Percentiles rank a stretch among this genome's conserved stretches.
Evolutionary conservation across 768 basidiomycete species (phyloP).

Genomic region (Pulveroboletus ravenelii): DNA sequence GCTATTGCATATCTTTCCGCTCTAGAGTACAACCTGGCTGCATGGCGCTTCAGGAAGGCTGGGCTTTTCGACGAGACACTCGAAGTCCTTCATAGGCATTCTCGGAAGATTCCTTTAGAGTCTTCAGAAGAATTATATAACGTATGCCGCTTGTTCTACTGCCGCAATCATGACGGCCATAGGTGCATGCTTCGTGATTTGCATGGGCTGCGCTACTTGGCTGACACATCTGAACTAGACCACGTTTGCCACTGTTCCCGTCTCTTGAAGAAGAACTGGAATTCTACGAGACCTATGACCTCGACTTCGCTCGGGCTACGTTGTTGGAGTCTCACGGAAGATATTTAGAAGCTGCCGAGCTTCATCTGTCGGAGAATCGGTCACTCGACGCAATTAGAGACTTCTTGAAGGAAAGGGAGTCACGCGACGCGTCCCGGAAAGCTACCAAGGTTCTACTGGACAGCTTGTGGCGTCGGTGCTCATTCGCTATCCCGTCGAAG

Average conservation of each 20-base stretch:
- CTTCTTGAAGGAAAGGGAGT: conserved; percentile 34
- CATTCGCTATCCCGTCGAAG: conserved; percentile 33
- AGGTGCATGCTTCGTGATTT: conserved; percentile 10
- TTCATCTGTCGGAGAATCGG: conserved; percentile 47
- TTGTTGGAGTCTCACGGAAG: conserved; percentile 41
- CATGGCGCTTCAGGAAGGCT: conserved; percentile 44
- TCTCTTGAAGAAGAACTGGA: conserved; percentile 49
- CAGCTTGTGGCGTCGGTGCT: conserved; percentile 42
- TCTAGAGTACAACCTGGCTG: conserved; percentile 40
- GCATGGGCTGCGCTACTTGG: neutral
- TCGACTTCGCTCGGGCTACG: conserved; percentile 45
- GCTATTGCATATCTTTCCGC: conserved; percentile 42
- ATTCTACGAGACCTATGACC: conserved; percentile 50
- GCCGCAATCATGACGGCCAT: conserved; percentile 26
- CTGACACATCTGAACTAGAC: conserved; percentile 30
- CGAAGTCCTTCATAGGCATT: conserved; percentile 36
- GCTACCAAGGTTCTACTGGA: conserved; percentile 40
- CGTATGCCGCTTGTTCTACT: conserved; percentile 44
- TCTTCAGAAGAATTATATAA: conserved; percentile 37
- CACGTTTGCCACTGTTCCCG: conserved; percentile 45
- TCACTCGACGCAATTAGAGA: conserved; percentile 43
- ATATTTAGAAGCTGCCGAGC: conserved; percentile 46
- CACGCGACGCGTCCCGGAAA: conserved; percentile 24
- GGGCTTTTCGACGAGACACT: conserved; percentile 53
- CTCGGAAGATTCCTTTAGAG: conserved; percentile 26